These are phyloP conservation scores for Cylindrotheca closterium DNA, from an alignment of 108 stramenopile genomes.

Conservation along the genomic window DNA sequence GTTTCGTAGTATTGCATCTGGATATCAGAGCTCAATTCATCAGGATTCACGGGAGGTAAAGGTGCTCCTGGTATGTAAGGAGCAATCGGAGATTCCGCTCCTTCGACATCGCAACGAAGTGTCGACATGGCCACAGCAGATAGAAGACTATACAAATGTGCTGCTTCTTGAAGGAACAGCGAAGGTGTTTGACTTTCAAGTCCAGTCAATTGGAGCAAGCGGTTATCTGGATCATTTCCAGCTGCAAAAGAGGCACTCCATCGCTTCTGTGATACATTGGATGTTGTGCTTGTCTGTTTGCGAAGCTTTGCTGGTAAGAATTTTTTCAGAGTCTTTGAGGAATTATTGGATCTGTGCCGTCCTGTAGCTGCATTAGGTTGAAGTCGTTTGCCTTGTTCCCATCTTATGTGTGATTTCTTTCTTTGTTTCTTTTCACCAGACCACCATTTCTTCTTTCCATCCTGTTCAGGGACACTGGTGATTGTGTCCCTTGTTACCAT, in stretches of 20 bases:
- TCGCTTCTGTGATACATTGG: background rate
- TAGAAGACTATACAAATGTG: conserved; percentile 60
- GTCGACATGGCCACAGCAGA: conserved; percentile 69
- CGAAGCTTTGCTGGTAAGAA: background rate
- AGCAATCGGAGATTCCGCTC: conserved; percentile 48
- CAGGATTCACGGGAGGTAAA: background rate
- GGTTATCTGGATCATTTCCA: background rate
- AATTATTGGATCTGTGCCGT: background rate
- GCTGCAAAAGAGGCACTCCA: background rate
- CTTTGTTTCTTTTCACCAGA: background rate
- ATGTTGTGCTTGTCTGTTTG: background rate
- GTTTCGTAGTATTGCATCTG: conserved; percentile 3
- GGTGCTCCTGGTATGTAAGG: conserved; percentile 42
- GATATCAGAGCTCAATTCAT: background rate
- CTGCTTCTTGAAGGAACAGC: conserved; percentile 68
- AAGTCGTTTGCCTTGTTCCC: background rate
- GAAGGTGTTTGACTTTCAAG: conserved; percentile 25
- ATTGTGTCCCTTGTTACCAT: background rate
- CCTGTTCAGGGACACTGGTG: background rate
- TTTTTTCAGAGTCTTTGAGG: background rate
- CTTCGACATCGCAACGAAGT: conserved; percentile 63
- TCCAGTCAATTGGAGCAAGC: background rate
- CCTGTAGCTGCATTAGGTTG: background rate
- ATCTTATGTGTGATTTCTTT: background rate
- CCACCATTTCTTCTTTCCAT: conserved; percentile 1